Evolutionary conservation across 371 early-diverging fungal species (phyloP), one percentile per base, ranked within the genome.

Genomic region (Globomyces sp.): DNA sequence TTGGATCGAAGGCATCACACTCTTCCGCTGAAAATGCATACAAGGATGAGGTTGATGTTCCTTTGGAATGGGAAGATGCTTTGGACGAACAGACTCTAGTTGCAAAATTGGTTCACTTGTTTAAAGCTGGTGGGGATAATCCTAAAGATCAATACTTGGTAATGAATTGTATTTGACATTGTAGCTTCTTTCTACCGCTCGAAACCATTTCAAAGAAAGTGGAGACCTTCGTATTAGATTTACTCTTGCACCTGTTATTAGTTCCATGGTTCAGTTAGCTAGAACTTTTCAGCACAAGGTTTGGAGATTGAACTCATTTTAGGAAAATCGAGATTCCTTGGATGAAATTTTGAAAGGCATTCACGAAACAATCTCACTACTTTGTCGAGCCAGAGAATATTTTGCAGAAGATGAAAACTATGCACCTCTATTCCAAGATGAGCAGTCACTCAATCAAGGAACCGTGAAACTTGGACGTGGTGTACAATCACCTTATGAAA

Each of bases 171-270:
- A 1, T 43, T 68, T 11, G 62, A 49, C 5, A 49, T 41, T 10
- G 34, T 72, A 87, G 81, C 82, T 95, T 13, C 75, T 95, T 40
- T 85, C 87, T 2, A 82, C 90, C 1, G 91, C 90, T 10, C 80
- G 92, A 39, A 88, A 91, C 58, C 88, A 90, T 65, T 85, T 96
- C 57, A 84, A 81, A 8, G 87, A 90, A 67, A 92, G 94, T 64
- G 93, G 91, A 10, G 87, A 77, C 51, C 68, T 89, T 59, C 86
- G 94, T 43, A 87, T 95, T 49, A 82, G 87, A 47, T 92, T 88
- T 69, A 92, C 94, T 24, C 89, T 92, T 71, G 95, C 96, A 11
- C 85, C 96, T 3, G 74, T 97, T 40, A 81, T 91, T 13, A 77
- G 85, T 45, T 83, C 85, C 2, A 85, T 88, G 46, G 77, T 93